Evolutionary conservation across 176 grass and related monocot species (phyloP), one percentile per base, ranked within the genome.

Genomic region (Aechmea fasciata): DNA sequence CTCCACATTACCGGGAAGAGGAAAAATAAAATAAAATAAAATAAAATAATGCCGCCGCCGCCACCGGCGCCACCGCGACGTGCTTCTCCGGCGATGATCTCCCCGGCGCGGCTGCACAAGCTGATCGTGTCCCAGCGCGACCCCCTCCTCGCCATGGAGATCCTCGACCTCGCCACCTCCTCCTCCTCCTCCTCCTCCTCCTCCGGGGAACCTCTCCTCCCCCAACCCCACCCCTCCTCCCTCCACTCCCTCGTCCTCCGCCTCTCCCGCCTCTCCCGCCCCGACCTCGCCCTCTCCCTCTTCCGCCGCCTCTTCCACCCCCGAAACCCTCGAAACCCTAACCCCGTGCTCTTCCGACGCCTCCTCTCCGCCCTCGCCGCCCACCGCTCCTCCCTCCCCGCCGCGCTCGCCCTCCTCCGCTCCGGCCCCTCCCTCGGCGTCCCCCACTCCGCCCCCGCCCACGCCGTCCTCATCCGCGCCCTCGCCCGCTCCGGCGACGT

Each of bases 91-190:
- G 11, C 52, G n/a, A 59, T 18, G 55, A 83, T 85, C 48, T 90
- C 91, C 20, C 76, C 87, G 25, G 82, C 91, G 24, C 76, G 87
- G 13, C 82, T 96, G 79, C 84, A 96, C 64, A 96, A 91, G 78
- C 91, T 91, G 41, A 85, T 96, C 53, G 66, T 76, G 11, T 73
- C 87, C 13, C 91, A 96, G 72, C 1, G 48, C 1, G 80, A 90
- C 48, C 82, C 91, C 24, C 87, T 96, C 24, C 84, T 96, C 20
- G 84, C 84, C 62, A 85, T 87, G 19, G 91, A 88, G 73, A 70
- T 96, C 55, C 66, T 86, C 24, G 68, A 69, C 33, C 48, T 88
- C 15, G 79, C 85, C 71, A 77, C 85, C 61, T 77, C 73, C 63
- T 77, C 77, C 23, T 79, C n/a, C n/a, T n/a, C n/a, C n/a, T n/a